Percentiles rank a stretch among this genome's conserved stretches.
phyloP scores from a whole-genome alignment of 257 asterid species.

The Forsythia viridissima region DNA sequence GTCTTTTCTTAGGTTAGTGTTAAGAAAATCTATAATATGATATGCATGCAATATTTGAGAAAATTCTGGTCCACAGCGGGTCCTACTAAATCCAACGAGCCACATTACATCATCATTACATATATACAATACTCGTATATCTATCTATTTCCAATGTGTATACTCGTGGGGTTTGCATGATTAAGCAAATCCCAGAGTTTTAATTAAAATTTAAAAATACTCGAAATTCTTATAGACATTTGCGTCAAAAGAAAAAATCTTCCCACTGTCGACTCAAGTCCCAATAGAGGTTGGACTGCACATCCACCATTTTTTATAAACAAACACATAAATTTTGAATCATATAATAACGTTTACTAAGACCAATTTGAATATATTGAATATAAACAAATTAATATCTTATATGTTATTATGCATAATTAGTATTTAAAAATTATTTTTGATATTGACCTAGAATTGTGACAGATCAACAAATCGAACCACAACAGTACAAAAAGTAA shows the following conservation, averaged over 20 bases:
- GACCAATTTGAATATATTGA: not conserved
- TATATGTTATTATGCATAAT: not conserved
- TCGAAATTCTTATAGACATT: constrained; percentile 22
- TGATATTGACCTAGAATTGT: not conserved
- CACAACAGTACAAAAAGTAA: not conserved
- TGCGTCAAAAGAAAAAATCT: not conserved
- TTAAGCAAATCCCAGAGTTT: constrained; percentile 25
- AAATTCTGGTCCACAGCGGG: constrained; percentile 18
- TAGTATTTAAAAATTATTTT: not conserved
- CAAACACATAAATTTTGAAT: not conserved
- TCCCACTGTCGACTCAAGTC: not conserved
- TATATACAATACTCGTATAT: not conserved
- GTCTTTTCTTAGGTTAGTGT: constrained; percentile 20
- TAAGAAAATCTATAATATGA: not conserved
- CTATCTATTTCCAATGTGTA: not conserved
- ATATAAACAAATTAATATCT: not conserved
- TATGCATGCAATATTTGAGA: constrained; percentile 12
- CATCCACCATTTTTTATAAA: not conserved
- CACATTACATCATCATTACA: constrained; percentile 32
- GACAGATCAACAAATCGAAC: not conserved
- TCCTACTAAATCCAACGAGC: constrained; percentile 34
- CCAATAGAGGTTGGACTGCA: not conserved
- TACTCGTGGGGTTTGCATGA: constrained; percentile 10
- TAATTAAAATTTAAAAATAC: constrained; percentile 5
- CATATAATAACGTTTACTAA: not conserved